These are phyloP conservation scores for Stenocarpella maydis DNA, from an alignment of 2,329 filamentous ascomycete genomes.

Conservation along the genomic window DNA sequence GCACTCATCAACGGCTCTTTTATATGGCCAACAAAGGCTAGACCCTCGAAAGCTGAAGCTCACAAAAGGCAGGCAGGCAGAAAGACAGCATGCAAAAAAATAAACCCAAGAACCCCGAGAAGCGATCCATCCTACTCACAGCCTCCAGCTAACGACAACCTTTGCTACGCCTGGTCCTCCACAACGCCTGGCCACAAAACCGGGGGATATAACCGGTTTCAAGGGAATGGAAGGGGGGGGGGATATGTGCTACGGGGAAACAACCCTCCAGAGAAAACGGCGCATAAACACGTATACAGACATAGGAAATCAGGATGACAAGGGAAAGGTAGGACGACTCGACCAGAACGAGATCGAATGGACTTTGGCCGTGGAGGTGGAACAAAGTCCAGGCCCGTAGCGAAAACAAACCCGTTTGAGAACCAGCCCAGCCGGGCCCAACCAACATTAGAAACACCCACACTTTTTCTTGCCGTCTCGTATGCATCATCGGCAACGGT, in stretches of 20 bases:
- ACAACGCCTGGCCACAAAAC: conserved; percentile 29
- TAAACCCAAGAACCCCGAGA: conserved; percentile 2
- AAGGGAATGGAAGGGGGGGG: background rate
- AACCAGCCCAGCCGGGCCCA: conserved; percentile 21
- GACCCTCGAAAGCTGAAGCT: background rate
- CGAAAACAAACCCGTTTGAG: conserved; percentile 16
- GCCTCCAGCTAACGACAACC: background rate
- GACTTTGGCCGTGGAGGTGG: background rate
- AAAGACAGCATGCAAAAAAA: background rate
- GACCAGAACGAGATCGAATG: conserved; percentile 10
- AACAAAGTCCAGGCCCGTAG: background rate
- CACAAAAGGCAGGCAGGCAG: background rate
- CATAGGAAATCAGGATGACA: conserved; percentile 4
- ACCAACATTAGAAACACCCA: conserved; percentile 15
- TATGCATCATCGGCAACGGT: background rate
- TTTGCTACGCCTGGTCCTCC: conserved; percentile 15
- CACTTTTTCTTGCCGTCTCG: conserved; percentile 9
- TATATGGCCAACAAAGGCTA: conserved; percentile 18
- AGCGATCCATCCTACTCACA: conserved; percentile 6
- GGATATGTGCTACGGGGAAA: background rate
- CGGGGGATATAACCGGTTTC: conserved; percentile 23
- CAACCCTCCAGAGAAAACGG: conserved; percentile 12
- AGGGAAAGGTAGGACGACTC: background rate
- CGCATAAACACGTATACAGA: conserved; percentile 23
- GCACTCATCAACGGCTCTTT: conserved; percentile 7